Percentiles rank a stretch among this genome's conserved stretches.
Conservation (phyloP, 352 stramenopile genomes). For the Phytophthora constricta region DNA sequence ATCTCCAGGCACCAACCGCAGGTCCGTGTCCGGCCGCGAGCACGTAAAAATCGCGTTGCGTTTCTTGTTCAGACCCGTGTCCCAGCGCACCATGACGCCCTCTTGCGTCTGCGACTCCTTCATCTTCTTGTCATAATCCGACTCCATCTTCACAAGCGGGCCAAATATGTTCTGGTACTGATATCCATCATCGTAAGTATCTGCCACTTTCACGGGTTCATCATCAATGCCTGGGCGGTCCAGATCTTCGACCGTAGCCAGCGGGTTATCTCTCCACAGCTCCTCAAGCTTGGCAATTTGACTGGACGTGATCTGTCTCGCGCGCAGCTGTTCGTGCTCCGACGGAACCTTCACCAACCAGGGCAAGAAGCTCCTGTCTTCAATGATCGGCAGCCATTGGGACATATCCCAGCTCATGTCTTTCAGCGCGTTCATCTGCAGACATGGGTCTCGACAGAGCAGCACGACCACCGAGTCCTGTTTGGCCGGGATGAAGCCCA, state of each 20-base stretch:
- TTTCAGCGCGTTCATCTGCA: constrained; percentile 97
- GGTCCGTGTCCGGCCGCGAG: constrained; percentile 88
- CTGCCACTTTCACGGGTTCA: constrained; percentile 83
- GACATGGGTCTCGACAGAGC: constrained; percentile 96
- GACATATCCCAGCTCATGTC: constrained; percentile 99
- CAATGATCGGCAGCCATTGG: constrained; percentile 98
- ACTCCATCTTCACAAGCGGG: constrained; percentile 99
- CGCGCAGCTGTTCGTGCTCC: constrained; percentile 92
- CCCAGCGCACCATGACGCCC: constrained; percentile 92
- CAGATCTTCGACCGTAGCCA: constrained; percentile 96
- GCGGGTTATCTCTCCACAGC: constrained; percentile 97
- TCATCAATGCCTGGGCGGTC: constrained; percentile 93
- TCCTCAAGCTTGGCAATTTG: constrained; percentile 91
- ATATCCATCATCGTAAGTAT: constrained; percentile 98
- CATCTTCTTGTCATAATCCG: constrained; percentile 99
- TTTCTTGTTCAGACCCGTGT: constrained; percentile 97
- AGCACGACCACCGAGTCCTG: constrained; percentile 97
- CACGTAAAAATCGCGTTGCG: constrained; percentile 96
- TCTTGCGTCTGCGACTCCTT: constrained; percentile 98
- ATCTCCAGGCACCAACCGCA: constrained; percentile 95
- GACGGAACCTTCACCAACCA: constrained; percentile 97
- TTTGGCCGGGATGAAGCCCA: constrained; percentile 99
- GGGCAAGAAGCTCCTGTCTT: constrained; percentile 96
- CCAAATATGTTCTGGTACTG: constrained; percentile 99
- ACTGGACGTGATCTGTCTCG: constrained; percentile 93